Evolutionary conservation across 495 filamentous ascomycete species (phyloP), one percentile per base, ranked within the genome.

Genomic region (Hypoxylon perforatum): DNA sequence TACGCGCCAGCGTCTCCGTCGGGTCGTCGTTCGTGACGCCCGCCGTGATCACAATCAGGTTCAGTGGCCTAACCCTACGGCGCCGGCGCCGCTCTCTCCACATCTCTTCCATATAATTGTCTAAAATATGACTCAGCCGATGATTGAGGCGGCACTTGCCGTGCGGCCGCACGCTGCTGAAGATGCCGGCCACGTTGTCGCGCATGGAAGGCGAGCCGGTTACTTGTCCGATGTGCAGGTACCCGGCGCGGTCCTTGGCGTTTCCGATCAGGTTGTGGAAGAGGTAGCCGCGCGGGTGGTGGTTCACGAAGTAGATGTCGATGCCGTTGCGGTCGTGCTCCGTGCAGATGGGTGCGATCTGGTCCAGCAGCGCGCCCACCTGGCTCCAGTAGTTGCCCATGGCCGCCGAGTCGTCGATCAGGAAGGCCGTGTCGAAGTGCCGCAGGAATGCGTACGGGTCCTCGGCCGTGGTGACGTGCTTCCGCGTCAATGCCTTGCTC

Each of bases 331-430:
- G 61, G 74, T 95, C 92, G 76, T 90, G 86, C 48, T 82, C 73
- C 1, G 88, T 90, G 75, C 91, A 92, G 73, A 96, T 90, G 1
- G 89, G 90, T 0, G 90, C 84, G 71, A 95, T 92, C 45, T 85
- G 83, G 18, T 85, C 79, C 18, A 97, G 84, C 18, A 92, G 88
- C 22, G 80, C 74, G 41, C 84, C 78, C 12, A 91, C 89, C 73
- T 93, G 88, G 14, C 78, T 74, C 93, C 93, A 97, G 51, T 83
- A 84, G 58, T 87, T 86, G 12, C 81, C 78, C 93, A 97, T 97
- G 70, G 86, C 90, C n/a, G 86, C 86, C 30, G 90, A 92, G 79
- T 97, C 93, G 70, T 97, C 93, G 74, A 97, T 90, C 0, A 94
- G 77, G 70, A 94, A 93, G 50, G 92, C 76, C 8, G 92, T 97